phyloP scores from a whole-genome alignment of 2,329 filamentous ascomycete genomes.

The Sclerotinia minor region DNA sequence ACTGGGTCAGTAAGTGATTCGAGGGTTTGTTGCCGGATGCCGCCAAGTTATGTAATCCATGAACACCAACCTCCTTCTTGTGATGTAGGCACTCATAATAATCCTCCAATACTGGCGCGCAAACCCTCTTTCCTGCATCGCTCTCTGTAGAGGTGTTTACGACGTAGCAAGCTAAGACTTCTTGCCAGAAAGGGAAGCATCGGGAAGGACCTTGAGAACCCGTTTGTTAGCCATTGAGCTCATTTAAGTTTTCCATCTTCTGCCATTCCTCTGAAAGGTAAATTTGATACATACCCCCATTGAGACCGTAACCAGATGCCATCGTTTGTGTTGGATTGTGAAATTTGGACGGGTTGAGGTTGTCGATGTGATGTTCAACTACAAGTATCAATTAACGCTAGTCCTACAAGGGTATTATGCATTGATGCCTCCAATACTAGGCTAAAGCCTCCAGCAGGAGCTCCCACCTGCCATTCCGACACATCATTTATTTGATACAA shows the following conservation, averaged over 20 bases:
- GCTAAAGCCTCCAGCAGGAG: not conserved
- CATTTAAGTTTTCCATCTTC: not conserved
- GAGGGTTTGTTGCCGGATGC: not conserved
- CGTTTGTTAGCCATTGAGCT: constrained; percentile 35
- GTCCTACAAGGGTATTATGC: constrained; percentile 1
- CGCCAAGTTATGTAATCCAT: not conserved
- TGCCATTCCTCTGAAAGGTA: not conserved
- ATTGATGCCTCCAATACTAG: not conserved
- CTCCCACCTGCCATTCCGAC: constrained; percentile 26
- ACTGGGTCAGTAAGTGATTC: constrained; percentile 2
- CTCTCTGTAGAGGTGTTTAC: constrained; percentile 84
- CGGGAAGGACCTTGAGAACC: constrained; percentile 50
- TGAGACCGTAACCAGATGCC: constrained; percentile 81
- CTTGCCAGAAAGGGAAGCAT: constrained; percentile 99
- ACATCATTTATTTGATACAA: not conserved
- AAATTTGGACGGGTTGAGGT: constrained; percentile 26
- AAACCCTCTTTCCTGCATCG: constrained; percentile 82
- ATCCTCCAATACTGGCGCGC: constrained; percentile 81
- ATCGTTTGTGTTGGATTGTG: constrained; percentile 49
- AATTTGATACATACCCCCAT: constrained; percentile 65
- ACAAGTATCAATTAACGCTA: constrained; percentile 15
- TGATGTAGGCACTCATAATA: constrained; percentile 99
- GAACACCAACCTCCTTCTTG: constrained; percentile 83
- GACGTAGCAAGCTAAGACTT: constrained; percentile 97
- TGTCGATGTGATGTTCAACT: constrained; percentile 34